Conservation (phyloP, 2,329 filamentous ascomycete species). For the Talaromyces amestolkiae region DNA sequence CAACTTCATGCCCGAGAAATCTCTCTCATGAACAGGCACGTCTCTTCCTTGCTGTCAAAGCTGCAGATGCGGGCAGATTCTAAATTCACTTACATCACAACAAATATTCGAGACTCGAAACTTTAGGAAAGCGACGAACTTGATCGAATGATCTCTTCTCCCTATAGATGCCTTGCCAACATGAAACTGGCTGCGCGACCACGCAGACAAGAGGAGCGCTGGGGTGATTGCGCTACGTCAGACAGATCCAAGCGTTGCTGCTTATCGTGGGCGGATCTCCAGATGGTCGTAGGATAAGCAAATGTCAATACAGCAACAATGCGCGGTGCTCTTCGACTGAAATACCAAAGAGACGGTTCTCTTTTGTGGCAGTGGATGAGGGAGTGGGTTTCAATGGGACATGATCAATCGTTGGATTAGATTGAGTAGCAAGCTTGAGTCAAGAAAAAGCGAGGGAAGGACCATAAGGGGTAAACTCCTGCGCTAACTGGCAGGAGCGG, state of each 20-base stretch:
- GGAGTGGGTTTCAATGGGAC: neutral
- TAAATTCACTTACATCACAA: constrained; percentile 6
- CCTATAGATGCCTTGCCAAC: neutral
- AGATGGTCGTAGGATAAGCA: neutral
- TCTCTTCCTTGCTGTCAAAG: neutral
- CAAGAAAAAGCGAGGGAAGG: constrained; percentile 6
- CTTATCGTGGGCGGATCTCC: constrained; percentile 2
- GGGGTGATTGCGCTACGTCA: constrained; percentile 1
- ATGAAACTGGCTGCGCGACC: neutral
- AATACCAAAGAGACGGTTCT: neutral
- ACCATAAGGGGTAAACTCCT: constrained; percentile 13
- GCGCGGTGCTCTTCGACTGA: neutral
- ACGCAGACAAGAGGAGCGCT: neutral
- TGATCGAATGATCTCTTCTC: neutral
- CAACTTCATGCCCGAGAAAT: neutral
- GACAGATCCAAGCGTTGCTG: neutral
- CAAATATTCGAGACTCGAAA: neutral
- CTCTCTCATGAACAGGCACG: constrained; percentile 1
- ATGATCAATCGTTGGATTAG: neutral
- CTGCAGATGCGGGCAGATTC: constrained; percentile 1
- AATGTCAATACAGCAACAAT: neutral
- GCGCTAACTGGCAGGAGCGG: neutral
- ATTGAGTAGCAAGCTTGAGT: neutral
- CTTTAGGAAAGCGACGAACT: neutral
- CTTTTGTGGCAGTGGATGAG: neutral